Conservation (phyloP, 305 asterid genomes). For the Striga hermonthica region DNA sequence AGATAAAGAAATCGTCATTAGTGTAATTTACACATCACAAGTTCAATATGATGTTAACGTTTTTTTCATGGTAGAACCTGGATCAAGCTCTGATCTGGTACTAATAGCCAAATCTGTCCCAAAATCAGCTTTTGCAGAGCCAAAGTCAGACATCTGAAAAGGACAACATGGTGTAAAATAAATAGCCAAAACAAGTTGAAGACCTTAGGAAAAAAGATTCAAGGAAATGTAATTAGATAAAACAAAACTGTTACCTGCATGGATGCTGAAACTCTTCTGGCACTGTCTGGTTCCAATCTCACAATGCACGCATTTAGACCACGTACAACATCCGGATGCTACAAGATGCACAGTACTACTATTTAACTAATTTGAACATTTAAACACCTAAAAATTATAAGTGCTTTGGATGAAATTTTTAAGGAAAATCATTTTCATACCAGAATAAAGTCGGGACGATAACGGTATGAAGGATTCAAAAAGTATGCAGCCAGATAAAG, state of each 20-base stretch:
- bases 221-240: neutral
- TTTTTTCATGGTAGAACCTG: constrained; percentile 53
- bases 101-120: constrained; percentile 94
- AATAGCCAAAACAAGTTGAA: neutral
- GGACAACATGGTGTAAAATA: neutral
- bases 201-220: constrained; percentile 6
- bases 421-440: constrained; percentile 46
- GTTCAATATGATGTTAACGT: constrained; percentile 18
- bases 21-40: constrained; percentile 29
- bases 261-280: constrained; percentile 86
- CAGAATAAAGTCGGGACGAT: constrained; percentile 79
- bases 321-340: constrained; percentile 88
- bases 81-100: constrained; percentile 88
- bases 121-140: constrained; percentile 91
- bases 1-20: constrained; percentile 34
- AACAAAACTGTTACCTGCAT: constrained; percentile 61
- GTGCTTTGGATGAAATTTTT: constrained; percentile 22
- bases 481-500: constrained; percentile 85
- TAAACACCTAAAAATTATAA: constrained; percentile 16
- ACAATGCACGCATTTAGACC: constrained; percentile 91
- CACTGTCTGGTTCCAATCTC: constrained; percentile 69
- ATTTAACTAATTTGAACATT: constrained; percentile 20
- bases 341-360: constrained; percentile 37
- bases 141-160: constrained; percentile 83
- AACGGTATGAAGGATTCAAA: constrained; percentile 81